These are phyloP conservation scores for Aphanomyces cochlioides DNA, from an alignment of 352 stramenopile species.

Conservation along the genomic window DNA sequence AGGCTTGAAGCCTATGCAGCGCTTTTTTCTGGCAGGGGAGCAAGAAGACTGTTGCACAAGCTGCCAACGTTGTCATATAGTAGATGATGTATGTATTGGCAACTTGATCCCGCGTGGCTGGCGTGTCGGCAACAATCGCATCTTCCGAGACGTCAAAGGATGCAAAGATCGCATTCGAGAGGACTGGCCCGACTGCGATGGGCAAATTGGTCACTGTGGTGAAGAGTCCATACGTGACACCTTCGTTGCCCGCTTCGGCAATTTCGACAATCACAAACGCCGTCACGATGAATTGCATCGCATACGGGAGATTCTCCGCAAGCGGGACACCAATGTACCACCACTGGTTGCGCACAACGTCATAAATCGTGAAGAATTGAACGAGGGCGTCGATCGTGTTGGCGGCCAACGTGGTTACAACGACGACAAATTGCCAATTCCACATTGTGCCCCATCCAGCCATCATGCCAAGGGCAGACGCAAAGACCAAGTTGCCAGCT, in stretches of 20 bases:
- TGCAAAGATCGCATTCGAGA: constrained; percentile 44
- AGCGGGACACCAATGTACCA: constrained; percentile 48
- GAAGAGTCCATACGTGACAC: constrained; percentile 39
- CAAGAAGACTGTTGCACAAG: constrained; percentile 42
- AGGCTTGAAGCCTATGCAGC: constrained; percentile 32
- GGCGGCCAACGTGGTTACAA: constrained; percentile 37
- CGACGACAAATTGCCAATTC: constrained; percentile 49
- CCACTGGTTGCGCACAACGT: constrained; percentile 48
- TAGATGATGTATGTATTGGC: constrained; percentile 38
- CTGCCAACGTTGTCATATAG: constrained; percentile 43
- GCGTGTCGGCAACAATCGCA: constrained; percentile 33
- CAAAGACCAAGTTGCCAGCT: constrained; percentile 53
- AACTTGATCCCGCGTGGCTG: constrained; percentile 34
- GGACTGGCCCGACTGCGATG: constrained; percentile 35
- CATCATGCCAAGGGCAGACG: constrained; percentile 37
- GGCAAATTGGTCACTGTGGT: constrained; percentile 37
- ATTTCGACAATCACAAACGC: constrained; percentile 41
- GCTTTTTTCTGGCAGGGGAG: constrained; percentile 39
- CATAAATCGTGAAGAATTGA: constrained; percentile 52
- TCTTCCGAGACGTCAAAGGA: constrained; percentile 40
- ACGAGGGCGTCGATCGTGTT: constrained; percentile 43
- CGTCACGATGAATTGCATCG: constrained; percentile 34
- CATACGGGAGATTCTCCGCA: constrained; percentile 48
- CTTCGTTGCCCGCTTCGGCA: constrained; percentile 39
- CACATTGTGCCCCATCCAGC: constrained; percentile 50